These are phyloP conservation scores for Leishmania braziliensis DNA, from an alignment of 208 protist species.

Conservation along the genomic window DNA sequence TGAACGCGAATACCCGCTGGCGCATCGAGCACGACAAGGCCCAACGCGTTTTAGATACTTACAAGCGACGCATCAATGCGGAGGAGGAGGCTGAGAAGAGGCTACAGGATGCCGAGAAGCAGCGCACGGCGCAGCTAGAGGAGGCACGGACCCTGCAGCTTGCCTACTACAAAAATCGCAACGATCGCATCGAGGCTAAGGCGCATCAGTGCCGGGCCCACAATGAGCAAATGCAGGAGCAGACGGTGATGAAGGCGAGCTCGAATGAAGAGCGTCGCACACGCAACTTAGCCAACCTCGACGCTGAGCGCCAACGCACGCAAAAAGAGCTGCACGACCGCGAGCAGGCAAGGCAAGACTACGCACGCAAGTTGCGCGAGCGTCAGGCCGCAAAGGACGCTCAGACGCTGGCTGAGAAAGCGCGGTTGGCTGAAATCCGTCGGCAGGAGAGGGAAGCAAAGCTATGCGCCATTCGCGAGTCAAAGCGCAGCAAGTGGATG, in stretches of 20 bases:
- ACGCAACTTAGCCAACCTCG: constrained; percentile 44
- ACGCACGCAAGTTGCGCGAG: constrained; percentile 33
- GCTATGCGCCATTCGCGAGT: constrained; percentile 44
- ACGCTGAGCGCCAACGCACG: constrained; percentile 44
- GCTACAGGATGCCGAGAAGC: constrained; percentile 49
- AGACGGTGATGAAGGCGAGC: constrained; percentile 42
- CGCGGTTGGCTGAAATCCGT: constrained; percentile 33
- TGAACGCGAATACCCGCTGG: constrained; percentile 36
- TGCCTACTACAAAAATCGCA: constrained; percentile 59
- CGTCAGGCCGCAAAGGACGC: constrained; percentile 37
- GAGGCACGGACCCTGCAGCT: constrained; percentile 51
- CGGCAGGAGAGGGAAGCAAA: constrained; percentile 54
- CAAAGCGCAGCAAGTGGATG: constrained; percentile 38
- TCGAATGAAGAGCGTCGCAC: constrained; percentile 51
- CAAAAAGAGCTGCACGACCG: constrained; percentile 54
- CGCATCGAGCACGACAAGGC: constrained; percentile 38
- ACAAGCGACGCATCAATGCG: constrained; percentile 41
- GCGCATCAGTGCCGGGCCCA: constrained; percentile 43
- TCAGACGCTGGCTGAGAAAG: constrained; percentile 33
- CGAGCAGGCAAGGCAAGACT: constrained; percentile 39
- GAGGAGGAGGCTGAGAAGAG: constrained; percentile 42
- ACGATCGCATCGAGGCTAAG: constrained; percentile 45
- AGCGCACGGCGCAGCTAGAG: constrained; percentile 41
- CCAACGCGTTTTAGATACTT: constrained; percentile 38
- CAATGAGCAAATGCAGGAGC: constrained; percentile 41